Base-by-base conservation (phyloP, 2,329 filamentous ascomycete species). In the Trichoderma simmonsii region DNA sequence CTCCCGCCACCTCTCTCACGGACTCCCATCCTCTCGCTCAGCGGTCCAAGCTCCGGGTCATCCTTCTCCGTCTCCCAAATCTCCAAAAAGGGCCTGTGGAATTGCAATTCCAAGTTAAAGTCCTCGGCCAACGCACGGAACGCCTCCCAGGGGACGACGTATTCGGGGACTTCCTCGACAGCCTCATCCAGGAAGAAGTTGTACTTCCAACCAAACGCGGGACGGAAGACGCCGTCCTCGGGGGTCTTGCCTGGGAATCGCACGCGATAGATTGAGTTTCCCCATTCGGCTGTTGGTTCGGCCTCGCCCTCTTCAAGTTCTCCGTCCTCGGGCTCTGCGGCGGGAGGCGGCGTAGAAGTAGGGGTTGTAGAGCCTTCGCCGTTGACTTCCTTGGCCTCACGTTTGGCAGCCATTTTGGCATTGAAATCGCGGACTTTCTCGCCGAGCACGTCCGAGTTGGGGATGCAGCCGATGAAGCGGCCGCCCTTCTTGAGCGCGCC, bases 141-240 rank as follows among this genome's bases (percentile, higher is more conserved):
- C 1, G 94, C 95, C 80, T 97, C 95, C 95, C 96, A 99, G 0
- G 96, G 96, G 1, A 99, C 96, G 1, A 99, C 95, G 80, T 97
- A 99, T 83, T 99, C 96, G 3, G 96, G 95, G 8, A 97, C 93
- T 79, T 95, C 93, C 80, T 98, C 95, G 24, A 99, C 96, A 0
- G 96, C 96, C 83, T 99, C 96, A 77, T 96, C 91, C 71, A 99
- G 90, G 81, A 94, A 97, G 85, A 97, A 99, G 79, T 90, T 97
- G 84, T 99, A 99, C 82, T 96, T 97, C 95, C 96, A 98, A 64
- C 95, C 96, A 79, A 94, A 98, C 0, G 96, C 94, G 6, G 96
- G 96, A 6, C 96, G 91, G 84, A 99, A 99, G 36, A 96, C 87
- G 68, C 96, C 96, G 79, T 98, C 94, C 24, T 90, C 86, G 5